These are phyloP conservation scores for Trebouxia sp. DNA, from an alignment of 139 green algal genomes.

Conservation along the genomic window DNA sequence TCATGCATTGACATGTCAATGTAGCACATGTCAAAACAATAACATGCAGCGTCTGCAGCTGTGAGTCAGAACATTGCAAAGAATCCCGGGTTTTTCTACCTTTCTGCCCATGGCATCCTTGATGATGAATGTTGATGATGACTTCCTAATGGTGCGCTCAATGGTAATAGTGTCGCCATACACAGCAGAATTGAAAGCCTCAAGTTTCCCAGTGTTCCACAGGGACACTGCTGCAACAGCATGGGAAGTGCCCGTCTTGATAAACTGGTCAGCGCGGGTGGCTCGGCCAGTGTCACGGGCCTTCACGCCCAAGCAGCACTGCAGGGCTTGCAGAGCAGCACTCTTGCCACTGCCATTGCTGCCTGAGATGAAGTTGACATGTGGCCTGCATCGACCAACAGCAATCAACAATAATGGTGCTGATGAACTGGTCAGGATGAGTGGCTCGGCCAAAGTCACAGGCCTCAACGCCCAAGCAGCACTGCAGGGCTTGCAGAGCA, in stretches of 20 bases:
- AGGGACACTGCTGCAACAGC: slow-evolving; percentile 54
- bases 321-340: slow-evolving; percentile 67
- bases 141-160: slow-evolving; percentile 45
- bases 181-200: slow-evolving; percentile 55
- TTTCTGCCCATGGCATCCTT: slow-evolving; percentile 24
- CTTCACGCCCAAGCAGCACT: slow-evolving; percentile 66
- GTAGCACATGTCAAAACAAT: too few species aligned
- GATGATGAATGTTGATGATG: slow-evolving; percentile 12
- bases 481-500: slow-evolving; percentile 67
- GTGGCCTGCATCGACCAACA: slow-evolving; percentile 37
- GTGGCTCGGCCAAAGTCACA: slow-evolving; percentile 54
- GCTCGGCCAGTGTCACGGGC: slow-evolving; percentile 62
- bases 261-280: slow-evolving; percentile 33
- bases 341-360: slow-evolving; percentile 77
- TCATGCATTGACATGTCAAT: too few species aligned
- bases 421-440: slow-evolving; percentile 41
- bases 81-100: not conserved
- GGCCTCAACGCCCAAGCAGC: slow-evolving; percentile 67
- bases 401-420: too few species aligned
- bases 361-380: slow-evolving; percentile 75
- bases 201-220: slow-evolving; percentile 60
- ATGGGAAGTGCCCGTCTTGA: slow-evolving; percentile 43
- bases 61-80: too few species aligned
- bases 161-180: slow-evolving; percentile 62
- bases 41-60: too few species aligned